Evolutionary conservation across 352 stramenopile genomes (phyloP), one percentile per base, ranked within the genome.

Genomic region (Globisporangium irregulare): DNA sequence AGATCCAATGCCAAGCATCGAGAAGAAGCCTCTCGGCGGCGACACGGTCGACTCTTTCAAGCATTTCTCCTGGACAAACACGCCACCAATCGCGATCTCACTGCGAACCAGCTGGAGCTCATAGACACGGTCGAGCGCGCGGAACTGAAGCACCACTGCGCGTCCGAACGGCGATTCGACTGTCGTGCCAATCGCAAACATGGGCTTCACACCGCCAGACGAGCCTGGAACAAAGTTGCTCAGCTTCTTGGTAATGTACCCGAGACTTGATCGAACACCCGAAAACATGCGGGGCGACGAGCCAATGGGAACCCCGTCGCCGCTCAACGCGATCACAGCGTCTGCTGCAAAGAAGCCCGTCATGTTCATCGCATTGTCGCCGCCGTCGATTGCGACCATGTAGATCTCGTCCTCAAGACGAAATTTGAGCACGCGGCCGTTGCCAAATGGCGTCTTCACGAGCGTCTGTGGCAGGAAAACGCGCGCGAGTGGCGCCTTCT

Each of bases 191-290:
- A 86, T 70, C 8, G 72, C 74, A 67, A 84, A 91, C 5, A 88
- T 60, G 9, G 84, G 81, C 41, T 89, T 90, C 9, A 59, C 61
- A 7, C 62, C 56, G 2, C 51, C 59, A 0, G 76, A 72, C 27
- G 62, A 68, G 18, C 83, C 78, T 24, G 84, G 84, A 0, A 91
- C 86, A 62, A 93, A 92, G 20, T 78, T 91, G 56, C 80, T 90
- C 15, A 93, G 71, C 55, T 89, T 89, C 66, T 92, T 92, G 4
- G 86, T 93, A 58, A 93, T 90, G 57, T 91, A 93, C 20, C 86
- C 86, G 7, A 93, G 71, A 29, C 86, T 75, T 0, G 83, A 92
- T 12, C 86, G 84, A 20, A 93, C 84, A 32, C 86, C 86, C 7
- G 78, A 76, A 58, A 93, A 90, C 77, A 90, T 92, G 32, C 84